Conservation (phyloP, 345 rosid species). For the Pugionium dolabratum region DNA sequence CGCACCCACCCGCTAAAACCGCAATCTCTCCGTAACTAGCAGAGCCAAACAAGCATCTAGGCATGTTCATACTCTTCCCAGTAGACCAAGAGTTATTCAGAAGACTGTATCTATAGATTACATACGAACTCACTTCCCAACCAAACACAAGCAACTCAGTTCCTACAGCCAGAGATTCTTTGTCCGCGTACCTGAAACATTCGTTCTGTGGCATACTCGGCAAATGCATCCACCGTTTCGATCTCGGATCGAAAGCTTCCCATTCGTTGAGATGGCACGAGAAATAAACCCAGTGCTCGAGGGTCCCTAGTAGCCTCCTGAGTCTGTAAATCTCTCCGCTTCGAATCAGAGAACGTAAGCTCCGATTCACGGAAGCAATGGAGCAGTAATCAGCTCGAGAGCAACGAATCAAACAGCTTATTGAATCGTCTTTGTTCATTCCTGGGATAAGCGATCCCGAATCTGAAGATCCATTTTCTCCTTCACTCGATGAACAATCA, state of each 20-base stretch:
- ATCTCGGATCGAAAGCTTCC: conserved; percentile 79
- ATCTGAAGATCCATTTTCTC: conserved; percentile 43
- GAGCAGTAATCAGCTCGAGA: conserved; percentile 63
- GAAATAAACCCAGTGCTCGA: conserved; percentile 84
- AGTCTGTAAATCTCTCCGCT: conserved; percentile 59
- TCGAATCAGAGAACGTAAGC: conserved; percentile 45
- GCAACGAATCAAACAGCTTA: conserved; percentile 62
- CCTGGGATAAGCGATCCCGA: conserved; percentile 51
- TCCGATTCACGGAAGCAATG: conserved; percentile 46
- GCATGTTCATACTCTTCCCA: conserved; percentile 52
- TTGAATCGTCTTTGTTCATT: conserved; percentile 64
- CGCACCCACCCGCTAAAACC: conserved; percentile 83
- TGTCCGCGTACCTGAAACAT: conserved; percentile 56
- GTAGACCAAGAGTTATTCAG: conserved; percentile 56
- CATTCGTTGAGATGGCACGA: conserved; percentile 68
- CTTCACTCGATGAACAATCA: neutral
- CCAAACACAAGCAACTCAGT: conserved; percentile 70
- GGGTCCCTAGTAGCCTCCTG: conserved; percentile 47
- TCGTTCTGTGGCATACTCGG: conserved; percentile 61
- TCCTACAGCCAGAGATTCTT: conserved; percentile 69
- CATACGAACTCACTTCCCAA: conserved; percentile 46
- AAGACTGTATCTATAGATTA: conserved; percentile 54
- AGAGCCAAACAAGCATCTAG: conserved; percentile 80
- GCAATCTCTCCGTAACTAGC: conserved; percentile 66
- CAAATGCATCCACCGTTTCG: conserved; percentile 61